Conservation (phyloP, 371 early-diverging fungal genomes). For the Apophysomyces sp. region DNA sequence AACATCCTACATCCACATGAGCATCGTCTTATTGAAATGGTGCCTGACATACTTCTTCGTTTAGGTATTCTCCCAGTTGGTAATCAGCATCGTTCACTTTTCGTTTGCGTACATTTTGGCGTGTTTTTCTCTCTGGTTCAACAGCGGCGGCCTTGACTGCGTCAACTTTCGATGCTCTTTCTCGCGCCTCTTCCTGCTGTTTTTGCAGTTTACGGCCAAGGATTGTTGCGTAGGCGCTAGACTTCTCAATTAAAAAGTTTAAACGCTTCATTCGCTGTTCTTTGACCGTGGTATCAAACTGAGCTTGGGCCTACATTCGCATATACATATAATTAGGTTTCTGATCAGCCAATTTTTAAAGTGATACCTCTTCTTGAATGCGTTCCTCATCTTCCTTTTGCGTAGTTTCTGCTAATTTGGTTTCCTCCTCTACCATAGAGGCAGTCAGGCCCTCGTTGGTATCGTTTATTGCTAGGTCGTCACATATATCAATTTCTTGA, state of each 20-base stretch:
- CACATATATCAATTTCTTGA: constrained; percentile 14
- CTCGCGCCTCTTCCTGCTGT: constrained; percentile 71
- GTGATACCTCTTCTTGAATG: constrained; percentile 48
- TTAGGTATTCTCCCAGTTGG: constrained; percentile 59
- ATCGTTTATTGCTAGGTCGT: neutral
- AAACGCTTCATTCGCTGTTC: constrained; percentile 75
- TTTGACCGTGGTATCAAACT: constrained; percentile 59
- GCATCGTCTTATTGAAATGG: no score
- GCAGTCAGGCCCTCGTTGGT: constrained; percentile 28
- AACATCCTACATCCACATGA: constrained; percentile 45
- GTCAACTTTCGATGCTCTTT: constrained; percentile 44
- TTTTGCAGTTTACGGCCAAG: constrained; percentile 74
- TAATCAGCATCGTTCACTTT: constrained; percentile 53
- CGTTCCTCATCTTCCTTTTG: constrained; percentile 46
- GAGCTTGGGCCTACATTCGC: constrained; percentile 48
- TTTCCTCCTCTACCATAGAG: constrained; percentile 55
- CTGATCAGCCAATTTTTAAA: neutral
- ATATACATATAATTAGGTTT: neutral
- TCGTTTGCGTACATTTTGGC: constrained; percentile 23
- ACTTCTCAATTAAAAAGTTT: constrained; percentile 79
- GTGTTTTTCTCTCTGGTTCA: neutral
- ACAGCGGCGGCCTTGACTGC: constrained; percentile 19
- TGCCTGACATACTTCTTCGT: constrained; percentile 40
- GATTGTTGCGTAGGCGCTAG: constrained; percentile 81
- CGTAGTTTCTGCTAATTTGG: constrained; percentile 39